Evolutionary conservation across 2,329 filamentous ascomycete genomes (phyloP), one percentile per base, ranked within the genome.

Genomic region (Whalleya microplaca): DNA sequence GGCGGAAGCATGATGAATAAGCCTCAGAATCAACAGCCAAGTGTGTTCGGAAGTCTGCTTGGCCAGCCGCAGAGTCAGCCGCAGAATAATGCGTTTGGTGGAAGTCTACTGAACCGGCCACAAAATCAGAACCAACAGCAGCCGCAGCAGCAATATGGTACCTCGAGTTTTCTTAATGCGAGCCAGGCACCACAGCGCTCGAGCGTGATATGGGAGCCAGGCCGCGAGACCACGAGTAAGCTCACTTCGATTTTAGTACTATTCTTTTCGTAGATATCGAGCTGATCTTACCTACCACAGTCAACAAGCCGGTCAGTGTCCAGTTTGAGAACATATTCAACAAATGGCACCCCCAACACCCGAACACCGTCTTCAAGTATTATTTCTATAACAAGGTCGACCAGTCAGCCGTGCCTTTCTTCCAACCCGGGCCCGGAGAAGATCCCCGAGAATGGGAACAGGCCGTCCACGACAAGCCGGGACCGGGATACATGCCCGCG

Each of bases 331-430:
- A 86, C 21, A 81, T 95, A 41, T 78, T 85, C 50, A 79, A 85
- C 58, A 92, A 93, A 75, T 95, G 91, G 91, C 81, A 90, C 59
- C 86, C 89, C 1, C 74, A 80, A 21, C 83, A 81, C 71, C 81
- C 85, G 20, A 85, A 85, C 69, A 92, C 89, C 66, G 84, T 84
- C 23, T 92, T 95, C 77, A 89, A 91, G 72, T 80, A 90, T 69
- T 94, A 94, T 78, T 91, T 95, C 72, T 96, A 95, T 80, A 95
- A 95, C 76, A 86, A 90, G 64, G 90, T 93, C 61, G 87, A 89
- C 61, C 85, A 89, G 67, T 83, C 85, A 50, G 83, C 84, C 69
- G 87, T 89, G n/a, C 89, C 89, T 10, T 92, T 89, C 72, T 93
- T 90, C 73, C 84, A 87, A 62, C 89, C 89, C 2, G 80, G 84